phyloP scores from a whole-genome alignment of 2,329 filamentous ascomycete genomes.

The Orbilia quercus region DNA sequence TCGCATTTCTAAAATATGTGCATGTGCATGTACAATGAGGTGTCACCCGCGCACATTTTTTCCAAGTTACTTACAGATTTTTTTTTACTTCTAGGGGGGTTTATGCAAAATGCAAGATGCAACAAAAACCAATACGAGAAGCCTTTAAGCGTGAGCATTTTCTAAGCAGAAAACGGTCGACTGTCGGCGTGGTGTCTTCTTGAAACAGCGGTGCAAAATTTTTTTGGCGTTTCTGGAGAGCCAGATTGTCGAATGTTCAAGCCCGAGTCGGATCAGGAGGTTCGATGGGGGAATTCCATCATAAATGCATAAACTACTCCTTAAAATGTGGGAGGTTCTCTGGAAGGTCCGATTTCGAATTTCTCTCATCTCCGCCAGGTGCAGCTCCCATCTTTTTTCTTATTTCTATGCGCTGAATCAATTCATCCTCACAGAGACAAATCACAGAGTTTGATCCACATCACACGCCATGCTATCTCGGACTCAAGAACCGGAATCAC shows the following conservation, averaged over 20 bases:
- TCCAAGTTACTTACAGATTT: slow-evolving; percentile 41
- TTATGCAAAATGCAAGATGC: slow-evolving; percentile 53
- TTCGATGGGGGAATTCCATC: slow-evolving; percentile 29
- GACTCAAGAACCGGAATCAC: slow-evolving; percentile 54
- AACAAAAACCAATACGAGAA: slow-evolving; percentile 42
- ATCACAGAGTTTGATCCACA: slow-evolving; percentile 56
- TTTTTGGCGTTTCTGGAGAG: slow-evolving; percentile 35
- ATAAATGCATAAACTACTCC: slow-evolving; percentile 32
- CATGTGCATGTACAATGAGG: slow-evolving; percentile 55
- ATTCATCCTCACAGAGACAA: slow-evolving; percentile 57
- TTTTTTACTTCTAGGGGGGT: slow-evolving; percentile 7
- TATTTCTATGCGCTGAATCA: slow-evolving; percentile 41
- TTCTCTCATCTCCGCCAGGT: slow-evolving; percentile 25
- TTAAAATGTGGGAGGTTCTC: slow-evolving; percentile 45
- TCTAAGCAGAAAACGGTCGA: slow-evolving; percentile 34
- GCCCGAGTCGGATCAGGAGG: slow-evolving; percentile 39
- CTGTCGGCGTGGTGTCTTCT: slow-evolving; percentile 24
- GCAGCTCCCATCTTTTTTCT: slow-evolving; percentile 48
- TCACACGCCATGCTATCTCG: slow-evolving; percentile 57
- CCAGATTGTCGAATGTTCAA: slow-evolving; percentile 43
- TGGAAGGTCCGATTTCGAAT: slow-evolving; percentile 31
- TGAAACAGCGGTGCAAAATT: slow-evolving; percentile 37
- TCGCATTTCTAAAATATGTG: slow-evolving; percentile 37
- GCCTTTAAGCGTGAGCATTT: slow-evolving; percentile 20
- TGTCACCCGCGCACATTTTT: slow-evolving; percentile 45